phyloP scores from a whole-genome alignment of 805 yeast genomes.

The Candida hungchunana region DNA sequence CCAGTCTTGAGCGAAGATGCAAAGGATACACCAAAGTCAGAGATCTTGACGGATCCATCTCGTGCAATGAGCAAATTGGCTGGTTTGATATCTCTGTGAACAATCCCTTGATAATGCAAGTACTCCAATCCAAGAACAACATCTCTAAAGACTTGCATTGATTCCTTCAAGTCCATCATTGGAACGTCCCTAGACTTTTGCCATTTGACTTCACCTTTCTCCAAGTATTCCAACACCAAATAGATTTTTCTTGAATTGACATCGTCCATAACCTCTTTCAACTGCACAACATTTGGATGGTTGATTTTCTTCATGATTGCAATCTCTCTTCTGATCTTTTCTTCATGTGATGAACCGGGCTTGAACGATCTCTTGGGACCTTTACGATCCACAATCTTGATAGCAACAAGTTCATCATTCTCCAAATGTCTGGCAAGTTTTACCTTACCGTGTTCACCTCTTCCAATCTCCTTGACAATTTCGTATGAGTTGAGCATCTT shows the following conservation, averaged over 20 bases:
- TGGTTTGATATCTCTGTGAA: slow-evolving; percentile 95
- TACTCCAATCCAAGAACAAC: slow-evolving; percentile 87
- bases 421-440: slow-evolving; percentile 77
- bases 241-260: slow-evolving; percentile 78
- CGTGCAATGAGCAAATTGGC: slow-evolving; percentile 76
- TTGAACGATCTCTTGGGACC: slow-evolving; percentile 38
- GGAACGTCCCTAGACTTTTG: slow-evolving; percentile 56
- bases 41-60: slow-evolving; percentile 76
- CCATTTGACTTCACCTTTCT: slow-evolving; percentile 91
- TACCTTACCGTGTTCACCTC: slow-evolving; percentile 99
- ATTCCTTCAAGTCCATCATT: slow-evolving; percentile 57
- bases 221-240: slow-evolving; percentile 83
- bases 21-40: slow-evolving; percentile 96
- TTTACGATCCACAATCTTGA: slow-evolving; percentile 83
- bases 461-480: slow-evolving; percentile 79
- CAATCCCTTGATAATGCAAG: slow-evolving; percentile 82
- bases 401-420: slow-evolving; percentile 73
- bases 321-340: slow-evolving; percentile 77
- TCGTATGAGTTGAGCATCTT: slow-evolving; percentile 88
- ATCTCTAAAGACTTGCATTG: slow-evolving; percentile 73
- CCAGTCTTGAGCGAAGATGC: slow-evolving; percentile 41
- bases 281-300: slow-evolving; percentile 88
- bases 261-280: slow-evolving; percentile 88
- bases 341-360: slow-evolving; percentile 52
- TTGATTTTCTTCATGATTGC: slow-evolving; percentile 89